Evolutionary conservation across 768 basidiomycete species (phyloP), one percentile per base, ranked within the genome.

Genomic region (Pulveroboletus frians): DNA sequence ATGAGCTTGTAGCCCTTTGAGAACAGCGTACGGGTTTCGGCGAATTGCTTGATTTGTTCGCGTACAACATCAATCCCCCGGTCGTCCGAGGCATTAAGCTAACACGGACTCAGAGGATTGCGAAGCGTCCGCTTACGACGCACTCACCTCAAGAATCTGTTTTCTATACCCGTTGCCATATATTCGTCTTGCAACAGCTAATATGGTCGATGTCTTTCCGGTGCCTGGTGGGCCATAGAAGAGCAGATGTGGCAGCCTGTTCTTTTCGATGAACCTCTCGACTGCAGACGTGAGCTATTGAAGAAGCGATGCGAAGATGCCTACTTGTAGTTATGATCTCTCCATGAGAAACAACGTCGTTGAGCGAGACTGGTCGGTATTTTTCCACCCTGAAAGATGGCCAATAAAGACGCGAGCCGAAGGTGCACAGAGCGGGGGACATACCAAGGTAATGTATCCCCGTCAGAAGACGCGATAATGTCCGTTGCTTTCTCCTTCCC

Each of bases 201-300:
- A 75, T 54, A 99, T 95, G 0, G 94, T 98, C 0, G 92, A 94
- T 5, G 96, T 99, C 69, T 99, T 99, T 43, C 96, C 96, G 0
- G 96, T 99, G 10, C 95, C 96, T 10, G 96, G 96, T 30, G 96
- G 96, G 0, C 96, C 96, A 62, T 99, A 99, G 69, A 99, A 92
- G 45, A 99, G 75, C 26, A 99, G 74, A 69, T 99, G 96, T 0
- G 96, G 96, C 20, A 99, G 66, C 43, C 94, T 76, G 56, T 94
- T 95, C 68, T 91, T 92, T 58, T 92, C 85, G 54, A 99, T 96
- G 67, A 99, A 98, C 65, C 85, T 87, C 68, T 96, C 92, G 68
- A 99, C 95, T 99, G 60, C 56, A 57, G 53, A 48, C 46, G 20
- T 43, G 42, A 52, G 43, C 13, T 3, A 11, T 4, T 6, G 5